These are phyloP conservation scores for Microcyclospora tardicrescens DNA, from an alignment of 2,329 filamentous ascomycete genomes.

Conservation along the genomic window DNA sequence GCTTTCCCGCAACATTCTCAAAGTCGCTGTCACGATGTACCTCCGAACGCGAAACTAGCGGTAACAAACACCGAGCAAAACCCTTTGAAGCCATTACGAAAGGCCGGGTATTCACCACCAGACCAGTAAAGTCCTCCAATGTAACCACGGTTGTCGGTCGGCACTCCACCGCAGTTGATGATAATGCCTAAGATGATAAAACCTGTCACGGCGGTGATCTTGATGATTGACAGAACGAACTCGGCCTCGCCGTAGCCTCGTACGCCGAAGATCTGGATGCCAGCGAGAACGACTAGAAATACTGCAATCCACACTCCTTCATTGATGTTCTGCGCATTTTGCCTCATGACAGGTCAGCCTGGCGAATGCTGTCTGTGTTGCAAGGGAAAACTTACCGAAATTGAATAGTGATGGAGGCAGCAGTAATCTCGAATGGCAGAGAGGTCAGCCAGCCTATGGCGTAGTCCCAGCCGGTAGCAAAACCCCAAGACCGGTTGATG, in stretches of 20 bases:
- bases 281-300: slow-evolving; percentile 20
- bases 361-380: background rate
- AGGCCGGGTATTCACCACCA: slow-evolving; percentile 15
- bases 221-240: slow-evolving; percentile 25
- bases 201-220: slow-evolving; percentile 38
- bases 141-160: slow-evolving; percentile 40
- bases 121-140: slow-evolving; percentile 44
- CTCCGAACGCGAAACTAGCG: slow-evolving; percentile 49
- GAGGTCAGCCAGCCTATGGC: slow-evolving; percentile 23
- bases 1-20: too few relatives aligned
- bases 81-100: slow-evolving; percentile 49
- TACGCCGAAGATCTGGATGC: slow-evolving; percentile 23
- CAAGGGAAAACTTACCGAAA: background rate
- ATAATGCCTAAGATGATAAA: slow-evolving; percentile 54
- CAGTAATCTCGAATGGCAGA: slow-evolving; percentile 22
- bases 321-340: slow-evolving; percentile 13
- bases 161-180: slow-evolving; percentile 47
- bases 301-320: slow-evolving; percentile 22
- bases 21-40: slow-evolving; percentile 13
- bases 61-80: slow-evolving; percentile 53
- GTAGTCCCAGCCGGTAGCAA: slow-evolving; percentile 26
- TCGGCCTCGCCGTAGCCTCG: slow-evolving; percentile 24
- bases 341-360: slow-evolving; percentile 14
- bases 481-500: slow-evolving; percentile 24
- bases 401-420: slow-evolving; percentile 20